Evolutionary conservation across 1,139 yeast species (phyloP).

Genomic region (Candida sp.): DNA sequence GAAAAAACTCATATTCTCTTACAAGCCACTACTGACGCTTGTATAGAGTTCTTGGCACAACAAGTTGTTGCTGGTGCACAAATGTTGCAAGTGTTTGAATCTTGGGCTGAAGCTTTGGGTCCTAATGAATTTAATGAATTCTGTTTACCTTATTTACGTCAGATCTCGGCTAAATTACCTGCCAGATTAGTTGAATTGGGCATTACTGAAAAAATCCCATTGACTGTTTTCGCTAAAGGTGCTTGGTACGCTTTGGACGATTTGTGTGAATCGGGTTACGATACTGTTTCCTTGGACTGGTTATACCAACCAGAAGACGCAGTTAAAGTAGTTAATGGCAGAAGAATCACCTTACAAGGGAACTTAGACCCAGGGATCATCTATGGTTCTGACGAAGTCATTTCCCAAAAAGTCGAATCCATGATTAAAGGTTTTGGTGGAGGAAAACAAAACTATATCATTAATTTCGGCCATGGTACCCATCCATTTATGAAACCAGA

Average conservation of each 20-base stretch:
- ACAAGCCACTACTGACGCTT: slow-evolving; percentile 81
- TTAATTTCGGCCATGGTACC: slow-evolving; percentile 97
- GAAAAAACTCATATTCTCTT: slow-evolving; percentile 68
- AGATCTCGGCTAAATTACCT: slow-evolving; percentile 72
- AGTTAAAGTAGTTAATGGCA: slow-evolving; percentile 67
- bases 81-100: slow-evolving; percentile 93
- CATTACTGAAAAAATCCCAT: slow-evolving; percentile 68
- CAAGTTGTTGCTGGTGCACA: slow-evolving; percentile 99
- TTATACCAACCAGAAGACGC: slow-evolving; percentile 84
- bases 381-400: slow-evolving; percentile 83
- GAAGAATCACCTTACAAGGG: slow-evolving; percentile 86
- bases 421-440: slow-evolving; percentile 93
- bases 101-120: slow-evolving; percentile 98
- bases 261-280: slow-evolving; percentile 80
- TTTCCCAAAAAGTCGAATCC: slow-evolving; percentile 73
- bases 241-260: slow-evolving; percentile 97
- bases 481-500: slow-evolving; percentile 97
- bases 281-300: slow-evolving; percentile 92
- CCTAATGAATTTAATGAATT: slow-evolving; percentile 86
- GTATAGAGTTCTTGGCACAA: slow-evolving; percentile 87
- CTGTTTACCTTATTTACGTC: slow-evolving; percentile 81
- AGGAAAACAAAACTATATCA: slow-evolving; percentile 86
- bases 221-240: slow-evolving; percentile 92
- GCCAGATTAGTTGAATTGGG: slow-evolving; percentile 69
- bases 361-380: slow-evolving; percentile 94